These are phyloP conservation scores for Mucor velutinosus DNA, from an alignment of 371 early-diverging fungal genomes.

Conservation along the genomic window DNA sequence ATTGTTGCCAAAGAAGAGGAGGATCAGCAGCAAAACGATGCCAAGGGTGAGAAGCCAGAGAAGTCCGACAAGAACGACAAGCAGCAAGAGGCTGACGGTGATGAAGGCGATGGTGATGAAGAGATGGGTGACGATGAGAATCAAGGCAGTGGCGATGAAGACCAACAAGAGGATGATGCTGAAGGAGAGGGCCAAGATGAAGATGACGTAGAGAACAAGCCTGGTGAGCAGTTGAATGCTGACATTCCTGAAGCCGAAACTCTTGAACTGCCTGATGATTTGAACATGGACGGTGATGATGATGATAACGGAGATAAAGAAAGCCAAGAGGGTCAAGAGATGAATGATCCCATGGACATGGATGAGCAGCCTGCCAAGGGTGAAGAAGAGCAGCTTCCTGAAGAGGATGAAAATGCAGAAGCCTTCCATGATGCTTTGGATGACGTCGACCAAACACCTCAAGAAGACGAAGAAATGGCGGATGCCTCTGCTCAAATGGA, in stretches of 20 bases:
- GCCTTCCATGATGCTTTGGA: slow-evolving; percentile 49
- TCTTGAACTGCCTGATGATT: slow-evolving; percentile 65
- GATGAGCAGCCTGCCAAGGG: slow-evolving; percentile 38
- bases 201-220: slow-evolving; percentile 44
- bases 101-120: slow-evolving; percentile 46
- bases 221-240: slow-evolving; percentile 60
- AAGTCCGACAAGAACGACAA: slow-evolving; percentile 24
- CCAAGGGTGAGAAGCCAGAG: slow-evolving; percentile 38
- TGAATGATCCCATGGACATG: slow-evolving; percentile 47
- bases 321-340: slow-evolving; percentile 37
- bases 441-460: slow-evolving; percentile 34
- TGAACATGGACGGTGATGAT: slow-evolving; percentile 60
- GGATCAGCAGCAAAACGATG: slow-evolving; percentile 40
- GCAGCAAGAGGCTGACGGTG: slow-evolving; percentile 49
- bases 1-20: slow-evolving; percentile 72
- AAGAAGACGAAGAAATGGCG: slow-evolving; percentile 35
- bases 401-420: slow-evolving; percentile 38
- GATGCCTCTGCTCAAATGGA: slow-evolving; percentile 37
- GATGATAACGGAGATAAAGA: slow-evolving; percentile 47
- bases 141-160: slow-evolving; percentile 44
- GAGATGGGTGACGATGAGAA: slow-evolving; percentile 51
- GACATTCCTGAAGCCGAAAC: slow-evolving; percentile 67
- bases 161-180: slow-evolving; percentile 29
- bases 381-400: slow-evolving; percentile 29
- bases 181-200: slow-evolving; percentile 44